Evolutionary conservation across 306 rosid genomes (phyloP).

Genomic region (Quercus parvula): DNA sequence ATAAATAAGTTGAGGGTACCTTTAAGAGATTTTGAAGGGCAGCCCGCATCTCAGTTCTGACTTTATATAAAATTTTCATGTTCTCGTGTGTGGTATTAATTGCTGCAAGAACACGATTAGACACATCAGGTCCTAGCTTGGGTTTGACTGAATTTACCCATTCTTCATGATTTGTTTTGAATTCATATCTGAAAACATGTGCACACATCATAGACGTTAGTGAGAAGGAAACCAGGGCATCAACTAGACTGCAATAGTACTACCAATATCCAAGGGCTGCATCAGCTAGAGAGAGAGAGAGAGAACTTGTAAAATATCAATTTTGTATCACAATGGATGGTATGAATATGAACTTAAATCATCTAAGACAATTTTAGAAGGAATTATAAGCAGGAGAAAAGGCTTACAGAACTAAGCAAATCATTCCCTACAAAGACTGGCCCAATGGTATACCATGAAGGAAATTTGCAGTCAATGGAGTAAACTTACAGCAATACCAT

Average conservation of each 20-base stretch:
- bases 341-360: background rate
- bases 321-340: background rate
- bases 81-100: conserved; percentile 52
- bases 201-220: conserved; percentile 11
- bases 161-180: conserved; percentile 80
- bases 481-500: background rate
- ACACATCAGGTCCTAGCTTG: conserved; percentile 50
- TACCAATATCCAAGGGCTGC: background rate
- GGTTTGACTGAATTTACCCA: conserved; percentile 77
- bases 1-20: conserved; percentile 43
- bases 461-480: background rate
- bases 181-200: conserved; percentile 69
- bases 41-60: conserved; percentile 76
- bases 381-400: background rate
- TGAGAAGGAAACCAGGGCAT: conserved; percentile 11
- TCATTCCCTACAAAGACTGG: background rate
- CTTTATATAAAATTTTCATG: conserved; percentile 66
- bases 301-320: background rate
- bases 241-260: background rate
- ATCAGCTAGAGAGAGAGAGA: background rate
- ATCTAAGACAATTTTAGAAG: background rate
- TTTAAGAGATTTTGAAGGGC: conserved; percentile 72
- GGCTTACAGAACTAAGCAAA: background rate
- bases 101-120: conserved; percentile 54
- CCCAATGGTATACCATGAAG: background rate